These are phyloP conservation scores for Heritiera fomes DNA, from an alignment of 345 rosid genomes.

Conservation along the genomic window DNA sequence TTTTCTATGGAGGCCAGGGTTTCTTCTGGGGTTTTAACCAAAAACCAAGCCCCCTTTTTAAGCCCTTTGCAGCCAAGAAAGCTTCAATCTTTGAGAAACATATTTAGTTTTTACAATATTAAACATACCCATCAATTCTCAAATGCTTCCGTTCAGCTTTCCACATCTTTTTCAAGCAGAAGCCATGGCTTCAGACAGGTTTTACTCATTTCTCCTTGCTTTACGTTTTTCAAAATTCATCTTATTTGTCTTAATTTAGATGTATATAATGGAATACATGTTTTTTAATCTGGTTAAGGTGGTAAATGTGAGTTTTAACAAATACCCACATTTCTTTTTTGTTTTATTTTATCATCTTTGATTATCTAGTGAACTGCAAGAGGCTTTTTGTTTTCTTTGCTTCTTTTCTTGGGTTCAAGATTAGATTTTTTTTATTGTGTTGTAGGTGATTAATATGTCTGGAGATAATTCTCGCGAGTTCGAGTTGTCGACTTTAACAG, in stretches of 20 bases:
- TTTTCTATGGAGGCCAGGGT: conserved; percentile 43
- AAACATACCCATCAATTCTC: conserved; percentile 22
- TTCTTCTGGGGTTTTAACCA: conserved; percentile 33
- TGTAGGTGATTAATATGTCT: conserved; percentile 48
- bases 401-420: neutral
- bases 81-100: conserved; percentile 21
- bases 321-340: neutral
- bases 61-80: conserved; percentile 20
- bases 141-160: conserved; percentile 31
- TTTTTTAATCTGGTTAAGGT: conserved; percentile 1
- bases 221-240: neutral
- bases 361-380: neutral
- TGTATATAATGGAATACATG: too few relatives aligned
- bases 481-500: conserved; percentile 75
- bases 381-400: neutral
- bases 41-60: conserved; percentile 18
- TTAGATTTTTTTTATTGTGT: neutral
- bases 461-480: conserved; percentile 37
- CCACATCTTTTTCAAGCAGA: conserved; percentile 21
- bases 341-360: neutral
- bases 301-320: conserved; percentile 2
- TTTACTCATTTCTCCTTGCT: neutral
- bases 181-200: conserved; percentile 39
- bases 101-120: conserved; percentile 12
- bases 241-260: too few relatives aligned